phyloP scores from a whole-genome alignment of 106 monocot genomes.

The Acanthochlamys bracteata region DNA sequence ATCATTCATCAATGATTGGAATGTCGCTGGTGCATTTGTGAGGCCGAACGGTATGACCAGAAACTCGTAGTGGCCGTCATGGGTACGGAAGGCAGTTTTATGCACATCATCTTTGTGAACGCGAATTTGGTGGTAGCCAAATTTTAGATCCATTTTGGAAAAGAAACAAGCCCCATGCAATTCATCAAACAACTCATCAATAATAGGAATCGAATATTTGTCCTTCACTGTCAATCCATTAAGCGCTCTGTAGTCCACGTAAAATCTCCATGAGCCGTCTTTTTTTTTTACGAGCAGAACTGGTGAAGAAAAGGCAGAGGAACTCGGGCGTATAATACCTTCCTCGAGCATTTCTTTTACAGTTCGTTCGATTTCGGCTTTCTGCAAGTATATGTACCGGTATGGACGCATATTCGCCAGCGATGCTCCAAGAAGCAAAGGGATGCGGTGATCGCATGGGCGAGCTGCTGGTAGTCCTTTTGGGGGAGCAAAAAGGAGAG shows the following conservation, averaged over 20 bases:
- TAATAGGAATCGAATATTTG: background rate
- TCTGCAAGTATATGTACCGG: background rate
- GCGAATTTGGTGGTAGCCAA: background rate
- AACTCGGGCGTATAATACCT: background rate
- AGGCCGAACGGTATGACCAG: conserved; percentile 2
- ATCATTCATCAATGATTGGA: background rate
- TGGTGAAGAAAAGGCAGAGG: background rate
- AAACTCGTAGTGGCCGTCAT: background rate
- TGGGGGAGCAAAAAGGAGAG: background rate
- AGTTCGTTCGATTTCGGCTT: background rate
- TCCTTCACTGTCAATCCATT: background rate
- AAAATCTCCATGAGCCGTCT: background rate
- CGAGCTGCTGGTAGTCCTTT: background rate
- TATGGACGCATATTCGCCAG: background rate
- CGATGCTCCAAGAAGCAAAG: background rate
- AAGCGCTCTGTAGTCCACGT: background rate
- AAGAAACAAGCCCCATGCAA: background rate
- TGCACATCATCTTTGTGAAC: background rate
- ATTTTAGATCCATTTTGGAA: background rate
- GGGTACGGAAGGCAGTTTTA: background rate
- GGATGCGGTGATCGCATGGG: background rate
- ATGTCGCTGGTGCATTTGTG: background rate
- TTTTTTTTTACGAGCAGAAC: background rate
- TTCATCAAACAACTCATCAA: conserved; percentile 1
- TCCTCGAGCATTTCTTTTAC: background rate